A percentile compares a stretch with the other conserved stretches of the same genome.
These are phyloP conservation scores for Syzygium jambos DNA, from an alignment of 345 rosid species.

Conservation along the genomic window DNA sequence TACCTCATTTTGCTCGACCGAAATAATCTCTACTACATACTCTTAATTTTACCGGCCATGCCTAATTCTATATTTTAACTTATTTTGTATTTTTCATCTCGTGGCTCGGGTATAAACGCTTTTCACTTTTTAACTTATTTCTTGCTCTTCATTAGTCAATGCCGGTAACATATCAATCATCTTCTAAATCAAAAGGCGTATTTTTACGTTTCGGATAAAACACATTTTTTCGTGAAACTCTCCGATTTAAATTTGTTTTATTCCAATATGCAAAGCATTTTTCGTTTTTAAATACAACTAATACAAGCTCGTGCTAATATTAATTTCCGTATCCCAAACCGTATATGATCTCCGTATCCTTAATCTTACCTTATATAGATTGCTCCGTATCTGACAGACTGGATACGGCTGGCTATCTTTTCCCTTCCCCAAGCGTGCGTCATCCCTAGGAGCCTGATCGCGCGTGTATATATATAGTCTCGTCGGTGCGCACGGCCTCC, in stretches of 20 bases:
- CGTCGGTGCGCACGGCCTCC: neutral
- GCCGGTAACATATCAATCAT: neutral
- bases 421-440: neutral
- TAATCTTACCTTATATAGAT: neutral
- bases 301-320: no score
- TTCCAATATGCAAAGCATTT: neutral
- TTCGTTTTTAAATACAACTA: neutral
- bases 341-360: neutral
- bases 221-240: neutral
- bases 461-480: neutral
- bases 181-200: neutral
- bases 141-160: neutral
- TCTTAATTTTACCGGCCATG: neutral
- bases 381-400: neutral
- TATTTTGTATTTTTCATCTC: neutral
- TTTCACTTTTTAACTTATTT: neutral
- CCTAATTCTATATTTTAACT: neutral
- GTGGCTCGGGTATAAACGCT: accelerated
- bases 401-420: neutral
- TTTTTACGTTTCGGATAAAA: neutral
- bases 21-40: neutral
- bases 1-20: neutral
- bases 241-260: neutral
- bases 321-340: neutral
- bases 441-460: neutral